Evolutionary conservation across 176 grass and related monocot genomes (phyloP).

Genomic region (Hyparrhenia diplandra): DNA sequence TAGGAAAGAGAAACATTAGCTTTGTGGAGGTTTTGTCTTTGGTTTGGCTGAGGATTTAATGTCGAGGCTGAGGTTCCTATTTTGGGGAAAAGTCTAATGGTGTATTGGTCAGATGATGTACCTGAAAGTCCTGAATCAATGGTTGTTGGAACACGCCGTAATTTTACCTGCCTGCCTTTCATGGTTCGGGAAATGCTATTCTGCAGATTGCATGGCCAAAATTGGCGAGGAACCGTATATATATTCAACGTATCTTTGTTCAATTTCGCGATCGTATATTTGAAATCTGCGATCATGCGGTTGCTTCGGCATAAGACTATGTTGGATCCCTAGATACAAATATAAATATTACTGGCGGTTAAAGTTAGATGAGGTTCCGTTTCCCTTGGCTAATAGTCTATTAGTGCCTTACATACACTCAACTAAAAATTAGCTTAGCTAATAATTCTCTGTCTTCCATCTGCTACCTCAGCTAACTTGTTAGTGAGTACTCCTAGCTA

Average conservation of each 20-base stretch:
- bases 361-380: no score
- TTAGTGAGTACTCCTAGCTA: no score
- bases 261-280: no score
- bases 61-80: constrained; percentile 16
- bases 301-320: no score
- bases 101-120: background rate
- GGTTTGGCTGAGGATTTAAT: background rate
- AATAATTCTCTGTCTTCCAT: no score
- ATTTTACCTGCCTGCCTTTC: background rate
- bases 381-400: no score
- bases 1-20: background rate
- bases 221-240: background rate
- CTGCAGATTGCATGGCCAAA: background rate
- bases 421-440: no score
- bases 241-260: background rate
- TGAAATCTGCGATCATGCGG: no score
- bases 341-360: no score
- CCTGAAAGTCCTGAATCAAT: background rate
- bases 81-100: background rate
- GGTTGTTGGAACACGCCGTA: constrained; percentile 29
- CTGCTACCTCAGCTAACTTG: no score
- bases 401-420: no score
- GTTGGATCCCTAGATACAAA: no score
- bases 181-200: constrained; percentile 14
- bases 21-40: constrained; percentile 29